These are phyloP conservation scores for Xylariaceae sp. DNA, from an alignment of 2,329 filamentous ascomycete genomes.

Conservation along the genomic window DNA sequence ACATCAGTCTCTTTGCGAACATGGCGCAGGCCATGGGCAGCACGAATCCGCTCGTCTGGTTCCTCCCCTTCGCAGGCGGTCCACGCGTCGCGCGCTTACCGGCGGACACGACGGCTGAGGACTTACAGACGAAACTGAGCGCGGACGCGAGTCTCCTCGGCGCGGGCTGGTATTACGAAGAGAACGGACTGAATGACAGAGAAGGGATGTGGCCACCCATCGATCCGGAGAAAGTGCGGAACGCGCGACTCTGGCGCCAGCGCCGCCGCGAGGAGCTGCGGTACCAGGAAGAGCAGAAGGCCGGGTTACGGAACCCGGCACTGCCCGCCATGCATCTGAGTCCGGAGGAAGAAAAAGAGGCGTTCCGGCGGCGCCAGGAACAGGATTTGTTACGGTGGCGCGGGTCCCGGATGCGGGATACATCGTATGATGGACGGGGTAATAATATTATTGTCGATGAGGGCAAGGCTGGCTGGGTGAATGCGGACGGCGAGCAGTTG, in stretches of 20 bases:
- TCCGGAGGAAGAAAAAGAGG: constrained; percentile 43
- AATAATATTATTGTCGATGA: constrained; percentile 28
- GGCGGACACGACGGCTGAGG: constrained; percentile 21
- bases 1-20: constrained; percentile 70
- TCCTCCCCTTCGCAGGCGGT: constrained; percentile 58
- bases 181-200: constrained; percentile 70
- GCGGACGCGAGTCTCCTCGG: constrained; percentile 1
- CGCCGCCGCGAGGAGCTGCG: constrained; percentile 31
- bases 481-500: constrained; percentile 68
- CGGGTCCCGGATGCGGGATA: not conserved
- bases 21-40: constrained; percentile 72
- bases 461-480: constrained; percentile 62
- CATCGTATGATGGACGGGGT: not conserved
- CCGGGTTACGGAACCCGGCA: constrained; percentile 24
- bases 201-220: constrained; percentile 57
- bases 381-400: constrained; percentile 40
- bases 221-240: constrained; percentile 56
- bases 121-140: constrained; percentile 5
- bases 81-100: constrained; percentile 38
- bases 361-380: constrained; percentile 47
- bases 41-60: constrained; percentile 59
- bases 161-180: constrained; percentile 58
- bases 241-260: constrained; percentile 35
- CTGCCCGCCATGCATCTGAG: constrained; percentile 19
- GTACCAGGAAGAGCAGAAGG: constrained; percentile 18